phyloP scores from a whole-genome alignment of 2,329 filamentous ascomycete species.

The Monilinia polystroma region DNA sequence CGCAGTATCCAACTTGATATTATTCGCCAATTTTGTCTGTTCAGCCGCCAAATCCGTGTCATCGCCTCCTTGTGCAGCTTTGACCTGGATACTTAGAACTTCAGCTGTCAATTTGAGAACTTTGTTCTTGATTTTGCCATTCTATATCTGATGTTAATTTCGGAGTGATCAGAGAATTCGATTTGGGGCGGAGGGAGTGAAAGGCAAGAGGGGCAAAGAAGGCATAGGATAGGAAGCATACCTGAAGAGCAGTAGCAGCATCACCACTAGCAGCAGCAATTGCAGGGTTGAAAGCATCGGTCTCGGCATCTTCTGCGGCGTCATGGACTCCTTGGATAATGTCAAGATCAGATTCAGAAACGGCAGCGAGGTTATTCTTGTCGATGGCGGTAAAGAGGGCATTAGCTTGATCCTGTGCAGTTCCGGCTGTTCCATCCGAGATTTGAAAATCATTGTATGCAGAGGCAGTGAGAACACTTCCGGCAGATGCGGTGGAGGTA shows the following conservation, averaged over 20 bases:
- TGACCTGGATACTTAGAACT: conserved; percentile 50
- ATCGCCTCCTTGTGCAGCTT: conserved; percentile 52
- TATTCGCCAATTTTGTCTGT: conserved; percentile 53
- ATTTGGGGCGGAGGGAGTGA: background rate
- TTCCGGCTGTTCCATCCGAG: conserved; percentile 48
- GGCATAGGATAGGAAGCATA: conserved; percentile 25
- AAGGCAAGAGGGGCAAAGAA: background rate
- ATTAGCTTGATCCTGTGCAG: conserved; percentile 47
- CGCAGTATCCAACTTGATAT: conserved; percentile 49
- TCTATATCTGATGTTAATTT: conserved; percentile 36
- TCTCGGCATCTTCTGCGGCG: conserved; percentile 55
- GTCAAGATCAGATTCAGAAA: conserved; percentile 49
- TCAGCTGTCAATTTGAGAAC: conserved; percentile 56
- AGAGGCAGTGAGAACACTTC: conserved; percentile 40
- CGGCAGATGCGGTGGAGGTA: conserved; percentile 25
- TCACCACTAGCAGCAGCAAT: conserved; percentile 50
- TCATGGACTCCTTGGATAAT: conserved; percentile 52
- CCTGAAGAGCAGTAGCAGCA: conserved; percentile 50
- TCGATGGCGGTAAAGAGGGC: conserved; percentile 45
- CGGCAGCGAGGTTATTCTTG: conserved; percentile 45
- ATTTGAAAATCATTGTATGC: conserved; percentile 50
- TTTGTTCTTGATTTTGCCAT: conserved; percentile 61
- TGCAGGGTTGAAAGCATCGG: conserved; percentile 53
- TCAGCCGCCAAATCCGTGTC: conserved; percentile 47
- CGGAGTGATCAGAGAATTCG: background rate